Base-by-base conservation (phyloP, 2,329 filamentous ascomycete species). In the Teratosphaeria pseudoeucalypti region DNA sequence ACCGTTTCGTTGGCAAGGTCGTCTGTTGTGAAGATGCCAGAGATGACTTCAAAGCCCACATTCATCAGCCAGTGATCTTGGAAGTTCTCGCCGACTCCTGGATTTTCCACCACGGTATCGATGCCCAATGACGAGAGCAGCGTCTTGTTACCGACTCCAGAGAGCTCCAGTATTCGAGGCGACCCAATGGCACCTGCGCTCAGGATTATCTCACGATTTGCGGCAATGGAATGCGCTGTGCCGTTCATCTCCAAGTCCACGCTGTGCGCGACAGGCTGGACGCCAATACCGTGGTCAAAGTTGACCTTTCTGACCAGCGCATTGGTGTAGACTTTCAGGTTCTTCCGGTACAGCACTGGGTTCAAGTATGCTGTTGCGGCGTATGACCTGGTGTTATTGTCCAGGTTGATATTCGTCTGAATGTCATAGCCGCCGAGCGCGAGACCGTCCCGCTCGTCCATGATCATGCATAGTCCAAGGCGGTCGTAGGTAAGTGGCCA, bases 191-290 rank as follows among this genome's bases (percentile, higher is more conserved):
- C 70, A 9, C 74, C 74, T 29, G 71, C 72, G 43, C 67, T 67
- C 2, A 88, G 67, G 32, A 87, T 77, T 11, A 86, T 77, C 65
- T 87, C 84, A 57, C 57, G 60, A n/a, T 29, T 57, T 5, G 67
- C 65, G 10, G 39, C 34, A 5, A 65, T 58, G 10, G 10, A 54
- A 69, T 52, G 70, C 16, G 34, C 26, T 0, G 58, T 66, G 9
- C 71, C 72, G 23, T 54, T 61, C n/a, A 71, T 60, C n/a, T 52
- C 63, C 60, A 63, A 62, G 39, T 34, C 34, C 23, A 62, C 60
- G 43, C 63, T 67, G 3, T 56, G 63, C 2, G 66, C 70, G 2
- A 34, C 63, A 10, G 66, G 62, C 43, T 49, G 43, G 1, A 64
- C 66, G 29, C 37, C 52, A 16, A 26, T 53, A 1, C 19, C 54